Evolutionary conservation across 1,139 yeast species (phyloP).

Genomic region (Sugiyamaella xylanicola): DNA sequence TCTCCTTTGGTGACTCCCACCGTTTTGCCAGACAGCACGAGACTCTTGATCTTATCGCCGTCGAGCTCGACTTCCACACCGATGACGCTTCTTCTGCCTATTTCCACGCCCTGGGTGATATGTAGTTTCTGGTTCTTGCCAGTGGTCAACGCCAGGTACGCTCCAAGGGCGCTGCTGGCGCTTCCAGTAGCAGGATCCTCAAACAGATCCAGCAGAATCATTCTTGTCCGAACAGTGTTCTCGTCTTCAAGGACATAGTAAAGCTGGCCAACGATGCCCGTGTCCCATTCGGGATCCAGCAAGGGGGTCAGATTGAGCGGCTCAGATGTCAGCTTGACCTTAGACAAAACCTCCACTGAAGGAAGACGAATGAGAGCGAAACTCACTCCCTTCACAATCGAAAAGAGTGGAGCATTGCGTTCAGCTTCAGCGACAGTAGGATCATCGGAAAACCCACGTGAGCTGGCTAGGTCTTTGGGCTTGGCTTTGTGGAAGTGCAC

Average conservation of each 20-base stretch:
- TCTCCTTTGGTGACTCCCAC: slow-evolving; percentile 11
- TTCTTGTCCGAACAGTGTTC: slow-evolving; percentile 18
- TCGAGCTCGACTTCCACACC: slow-evolving; percentile 12
- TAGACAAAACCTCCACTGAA: slow-evolving; percentile 17
- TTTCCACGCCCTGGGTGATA: slow-evolving; percentile 25
- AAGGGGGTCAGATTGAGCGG: slow-evolving; percentile 6
- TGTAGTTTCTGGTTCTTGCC: slow-evolving; percentile 5
- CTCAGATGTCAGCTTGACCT: not conserved
- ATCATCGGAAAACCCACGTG: not conserved
- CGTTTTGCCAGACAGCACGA: slow-evolving; percentile 10
- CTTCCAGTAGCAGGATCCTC: slow-evolving; percentile 27
- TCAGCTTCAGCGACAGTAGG: slow-evolving; percentile 6
- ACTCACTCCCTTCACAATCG: slow-evolving; percentile 25
- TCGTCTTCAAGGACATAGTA: slow-evolving; percentile 10
- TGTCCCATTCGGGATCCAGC: slow-evolving; percentile 8
- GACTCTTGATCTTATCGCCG: not conserved
- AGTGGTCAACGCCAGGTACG: slow-evolving; percentile 17
- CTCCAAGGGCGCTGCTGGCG: slow-evolving; percentile 21
- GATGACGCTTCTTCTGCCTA: slow-evolving; percentile 19
- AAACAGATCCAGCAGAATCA: slow-evolving; percentile 17
- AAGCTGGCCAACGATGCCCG: slow-evolving; percentile 6
- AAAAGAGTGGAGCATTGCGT: slow-evolving; percentile 18
- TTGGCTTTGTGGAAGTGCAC: slow-evolving; percentile 18
- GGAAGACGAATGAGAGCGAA: slow-evolving; percentile 23
- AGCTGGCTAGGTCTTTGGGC: slow-evolving; percentile 1